These are phyloP conservation scores for Diplocarpon rosae DNA, from an alignment of 2,329 filamentous ascomycete species.

Conservation along the genomic window DNA sequence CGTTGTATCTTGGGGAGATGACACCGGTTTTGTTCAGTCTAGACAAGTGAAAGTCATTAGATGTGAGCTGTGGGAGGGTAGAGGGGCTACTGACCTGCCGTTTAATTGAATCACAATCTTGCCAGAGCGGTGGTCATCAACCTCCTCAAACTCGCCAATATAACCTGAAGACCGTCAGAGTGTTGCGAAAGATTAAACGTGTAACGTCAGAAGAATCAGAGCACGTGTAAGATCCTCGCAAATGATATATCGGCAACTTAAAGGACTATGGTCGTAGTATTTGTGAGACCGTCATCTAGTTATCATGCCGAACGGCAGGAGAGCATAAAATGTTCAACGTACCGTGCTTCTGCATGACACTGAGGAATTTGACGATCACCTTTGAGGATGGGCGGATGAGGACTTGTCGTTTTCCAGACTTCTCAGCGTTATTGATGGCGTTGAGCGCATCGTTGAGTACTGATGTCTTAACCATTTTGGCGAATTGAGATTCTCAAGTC, in stretches of 20 bases:
- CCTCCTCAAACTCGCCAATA: slow-evolving; percentile 99
- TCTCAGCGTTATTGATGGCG: slow-evolving; percentile 99
- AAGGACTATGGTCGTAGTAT: slow-evolving; percentile 91
- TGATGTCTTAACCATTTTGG: slow-evolving; percentile 97
- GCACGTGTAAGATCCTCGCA: slow-evolving; percentile 97
- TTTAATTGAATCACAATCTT: slow-evolving; percentile 99
- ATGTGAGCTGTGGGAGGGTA: background rate
- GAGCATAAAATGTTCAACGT: slow-evolving; percentile 37
- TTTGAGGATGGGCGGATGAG: slow-evolving; percentile 96
- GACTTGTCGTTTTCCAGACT: slow-evolving; percentile 98
- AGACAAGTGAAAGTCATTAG: background rate
- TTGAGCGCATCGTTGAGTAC: slow-evolving; percentile 99
- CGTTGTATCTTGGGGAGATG: slow-evolving; percentile 99
- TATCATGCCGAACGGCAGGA: slow-evolving; percentile 80
- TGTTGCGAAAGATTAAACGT: slow-evolving; percentile 97
- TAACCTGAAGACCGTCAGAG: slow-evolving; percentile 66
- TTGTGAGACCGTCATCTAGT: slow-evolving; percentile 93
- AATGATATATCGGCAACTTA: slow-evolving; percentile 99
- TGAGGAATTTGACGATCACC: slow-evolving; percentile 99
- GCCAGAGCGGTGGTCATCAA: slow-evolving; percentile 98
- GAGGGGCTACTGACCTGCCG: slow-evolving; percentile 52
- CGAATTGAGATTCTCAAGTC: slow-evolving; percentile 77
- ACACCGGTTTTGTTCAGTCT: slow-evolving; percentile 96
- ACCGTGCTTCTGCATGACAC: slow-evolving; percentile 99
- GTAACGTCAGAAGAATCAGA: slow-evolving; percentile 66